These are phyloP conservation scores for Wolfiporia cocos DNA, from an alignment of 1,284 basidiomycete species.

Conservation along the genomic window DNA sequence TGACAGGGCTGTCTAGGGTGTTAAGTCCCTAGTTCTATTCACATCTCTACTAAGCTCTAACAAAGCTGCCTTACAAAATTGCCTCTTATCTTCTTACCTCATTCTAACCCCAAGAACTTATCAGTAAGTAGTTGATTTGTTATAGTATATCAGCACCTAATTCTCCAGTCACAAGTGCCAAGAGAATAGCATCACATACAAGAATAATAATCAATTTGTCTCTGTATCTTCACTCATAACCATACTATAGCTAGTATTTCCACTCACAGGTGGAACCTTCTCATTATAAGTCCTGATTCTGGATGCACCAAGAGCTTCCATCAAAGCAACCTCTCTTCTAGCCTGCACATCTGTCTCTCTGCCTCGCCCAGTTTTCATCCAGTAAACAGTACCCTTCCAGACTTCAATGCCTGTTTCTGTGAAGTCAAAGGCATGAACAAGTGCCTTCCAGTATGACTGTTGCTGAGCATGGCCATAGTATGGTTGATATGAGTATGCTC, in stretches of 20 bases:
- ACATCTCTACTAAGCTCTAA: too few relatives aligned
- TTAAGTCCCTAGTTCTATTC: too few relatives aligned
- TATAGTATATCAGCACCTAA: too few relatives aligned
- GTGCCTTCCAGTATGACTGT: slow-evolving; percentile 46
- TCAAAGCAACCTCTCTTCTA: slow-evolving; percentile 41
- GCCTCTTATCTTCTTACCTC: too few relatives aligned
- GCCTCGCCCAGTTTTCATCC: slow-evolving; percentile 45
- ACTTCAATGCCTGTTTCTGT: slow-evolving; percentile 61
- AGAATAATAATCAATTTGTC: too few relatives aligned
- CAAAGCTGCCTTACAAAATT: too few relatives aligned
- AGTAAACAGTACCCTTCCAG: slow-evolving; percentile 47
- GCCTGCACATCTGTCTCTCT: slow-evolving; percentile 42
- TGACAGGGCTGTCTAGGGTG: too few relatives aligned
- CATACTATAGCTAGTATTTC: background rate
- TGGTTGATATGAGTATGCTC: slow-evolving; percentile 68
- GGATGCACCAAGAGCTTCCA: slow-evolving; percentile 41
- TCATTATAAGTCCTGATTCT: slow-evolving; percentile 3
- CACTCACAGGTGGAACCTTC: background rate
- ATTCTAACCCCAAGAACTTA: too few relatives aligned
- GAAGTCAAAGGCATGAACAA: slow-evolving; percentile 63
- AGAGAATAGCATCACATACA: too few relatives aligned
- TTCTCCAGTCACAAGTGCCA: too few relatives aligned
- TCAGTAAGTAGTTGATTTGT: too few relatives aligned
- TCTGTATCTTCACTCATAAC: background rate
- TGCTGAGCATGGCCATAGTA: slow-evolving; percentile 38